Conservation (phyloP, 2,329 filamentous ascomycete species). For the Drechslerella dactyloides region DNA sequence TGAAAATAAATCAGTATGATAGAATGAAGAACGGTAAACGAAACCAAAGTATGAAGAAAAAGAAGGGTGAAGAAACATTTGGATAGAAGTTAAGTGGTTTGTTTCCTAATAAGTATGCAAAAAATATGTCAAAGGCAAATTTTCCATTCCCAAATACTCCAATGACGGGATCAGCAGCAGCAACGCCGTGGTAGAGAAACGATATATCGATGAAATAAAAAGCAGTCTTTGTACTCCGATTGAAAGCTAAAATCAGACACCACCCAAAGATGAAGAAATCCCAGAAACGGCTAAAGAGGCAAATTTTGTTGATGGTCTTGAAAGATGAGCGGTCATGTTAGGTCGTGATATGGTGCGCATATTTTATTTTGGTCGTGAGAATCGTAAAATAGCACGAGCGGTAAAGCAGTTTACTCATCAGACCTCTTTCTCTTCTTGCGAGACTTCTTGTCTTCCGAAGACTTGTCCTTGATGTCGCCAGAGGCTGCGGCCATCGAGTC, state of each 20-base stretch:
- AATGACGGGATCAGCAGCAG: slow-evolving; percentile 34
- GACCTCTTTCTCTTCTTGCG: slow-evolving; percentile 61
- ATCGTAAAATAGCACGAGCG: slow-evolving; percentile 39
- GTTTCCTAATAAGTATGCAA: too few relatives aligned
- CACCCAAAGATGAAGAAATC: slow-evolving; percentile 52
- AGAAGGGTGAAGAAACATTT: slow-evolving; percentile 60
- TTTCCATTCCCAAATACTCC: slow-evolving; percentile 50
- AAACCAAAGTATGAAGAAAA: slow-evolving; percentile 56
- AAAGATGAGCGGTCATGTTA: slow-evolving; percentile 47
- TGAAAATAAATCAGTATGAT: slow-evolving; percentile 52
- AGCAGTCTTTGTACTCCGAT: slow-evolving; percentile 49
- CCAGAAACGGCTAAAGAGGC: slow-evolving; percentile 52
- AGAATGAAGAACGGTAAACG: slow-evolving; percentile 52
- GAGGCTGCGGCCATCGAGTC: slow-evolving; percentile 77
- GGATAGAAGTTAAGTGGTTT: slow-evolving; percentile 52
- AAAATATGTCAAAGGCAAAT: slow-evolving; percentile 62
- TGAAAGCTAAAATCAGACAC: slow-evolving; percentile 55
- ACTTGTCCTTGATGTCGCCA: slow-evolving; percentile 61
- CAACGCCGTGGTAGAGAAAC: slow-evolving; percentile 40
- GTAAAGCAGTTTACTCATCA: slow-evolving; percentile 56
- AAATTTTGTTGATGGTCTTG: slow-evolving; percentile 33
- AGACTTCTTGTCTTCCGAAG: slow-evolving; percentile 57
- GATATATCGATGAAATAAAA: slow-evolving; percentile 12
- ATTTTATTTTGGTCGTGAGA: slow-evolving; percentile 43
- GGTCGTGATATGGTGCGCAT: slow-evolving; percentile 49